phyloP scores from a whole-genome alignment of 2,329 filamentous ascomycete genomes.

The Penicillium sp. region DNA sequence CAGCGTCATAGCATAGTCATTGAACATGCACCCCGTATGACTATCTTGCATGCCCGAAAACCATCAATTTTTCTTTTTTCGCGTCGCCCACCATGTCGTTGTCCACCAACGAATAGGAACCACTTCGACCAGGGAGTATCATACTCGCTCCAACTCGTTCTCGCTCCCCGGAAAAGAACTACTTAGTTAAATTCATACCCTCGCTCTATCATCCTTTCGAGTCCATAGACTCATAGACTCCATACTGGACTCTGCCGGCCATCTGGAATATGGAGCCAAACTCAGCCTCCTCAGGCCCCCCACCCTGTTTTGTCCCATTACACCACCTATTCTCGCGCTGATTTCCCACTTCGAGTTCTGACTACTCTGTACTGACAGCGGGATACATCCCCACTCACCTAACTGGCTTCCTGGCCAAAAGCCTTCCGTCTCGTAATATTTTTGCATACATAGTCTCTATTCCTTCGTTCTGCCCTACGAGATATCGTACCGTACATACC shows the following conservation, averaged over 20 bases:
- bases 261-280: neutral
- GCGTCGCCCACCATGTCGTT: no score
- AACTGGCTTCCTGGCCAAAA: neutral
- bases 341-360: neutral
- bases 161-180: neutral
- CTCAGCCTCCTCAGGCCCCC: slow-evolving; percentile 10
- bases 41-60: neutral
- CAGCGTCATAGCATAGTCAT: neutral
- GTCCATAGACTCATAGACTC: neutral
- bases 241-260: neutral
- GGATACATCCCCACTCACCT: neutral
- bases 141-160: neutral
- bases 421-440: neutral
- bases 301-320: no score
- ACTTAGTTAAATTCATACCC: neutral
- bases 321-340: neutral
- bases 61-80: no score
- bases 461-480: slow-evolving; percentile 15
- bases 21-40: neutral
- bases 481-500: slow-evolving; percentile 1
- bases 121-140: no score
- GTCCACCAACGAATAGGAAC: no score
- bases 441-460: neutral
- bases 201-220: neutral
- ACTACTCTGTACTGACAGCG: slow-evolving; percentile 6